These are phyloP conservation scores for Neurospora pannonica DNA, from an alignment of 495 filamentous ascomycete genomes.

Conservation along the genomic window DNA sequence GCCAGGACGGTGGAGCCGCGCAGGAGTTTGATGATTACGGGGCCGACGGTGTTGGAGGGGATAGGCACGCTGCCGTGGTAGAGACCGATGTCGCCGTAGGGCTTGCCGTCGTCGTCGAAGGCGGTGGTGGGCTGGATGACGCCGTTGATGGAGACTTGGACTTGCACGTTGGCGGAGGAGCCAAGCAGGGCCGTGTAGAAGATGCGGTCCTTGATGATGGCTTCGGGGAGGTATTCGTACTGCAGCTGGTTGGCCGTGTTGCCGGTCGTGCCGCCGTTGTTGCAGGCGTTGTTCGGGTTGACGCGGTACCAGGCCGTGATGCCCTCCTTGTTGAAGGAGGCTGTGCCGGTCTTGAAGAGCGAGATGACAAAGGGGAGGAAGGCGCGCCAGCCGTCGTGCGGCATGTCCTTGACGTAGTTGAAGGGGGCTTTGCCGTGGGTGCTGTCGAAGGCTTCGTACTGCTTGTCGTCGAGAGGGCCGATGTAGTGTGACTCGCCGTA, in stretches of 20 bases:
- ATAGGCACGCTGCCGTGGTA: constrained; percentile 41
- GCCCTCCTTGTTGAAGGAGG: constrained; percentile 27
- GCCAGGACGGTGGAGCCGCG: constrained; percentile 1
- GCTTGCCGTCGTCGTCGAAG: constrained; percentile 14
- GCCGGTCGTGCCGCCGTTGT: constrained; percentile 16
- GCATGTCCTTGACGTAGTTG: constrained; percentile 22
- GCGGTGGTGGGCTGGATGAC: constrained; percentile 4
- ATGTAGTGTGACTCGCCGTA: constrained; percentile 1
- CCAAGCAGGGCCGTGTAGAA: constrained; percentile 1
- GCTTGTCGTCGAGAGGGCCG: not conserved
- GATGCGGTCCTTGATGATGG: not conserved
- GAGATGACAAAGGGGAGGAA: constrained; percentile 52
- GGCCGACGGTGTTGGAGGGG: constrained; percentile 30
- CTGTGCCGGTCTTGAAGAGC: constrained; percentile 35
- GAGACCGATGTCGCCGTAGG: constrained; percentile 30
- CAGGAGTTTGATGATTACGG: constrained; percentile 36
- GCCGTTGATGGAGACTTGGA: constrained; percentile 11
- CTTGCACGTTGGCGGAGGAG: not conserved
- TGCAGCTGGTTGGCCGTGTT: constrained; percentile 5
- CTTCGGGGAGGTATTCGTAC: not conserved
- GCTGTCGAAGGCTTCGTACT: not conserved
- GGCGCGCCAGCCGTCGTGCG: constrained; percentile 46
- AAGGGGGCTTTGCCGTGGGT: not conserved
- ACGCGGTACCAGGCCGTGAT: constrained; percentile 53
- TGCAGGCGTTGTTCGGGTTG: constrained; percentile 19